Evolutionary conservation across 2,329 filamentous ascomycete species (phyloP).

Genomic region (Diplodia sapinea): DNA sequence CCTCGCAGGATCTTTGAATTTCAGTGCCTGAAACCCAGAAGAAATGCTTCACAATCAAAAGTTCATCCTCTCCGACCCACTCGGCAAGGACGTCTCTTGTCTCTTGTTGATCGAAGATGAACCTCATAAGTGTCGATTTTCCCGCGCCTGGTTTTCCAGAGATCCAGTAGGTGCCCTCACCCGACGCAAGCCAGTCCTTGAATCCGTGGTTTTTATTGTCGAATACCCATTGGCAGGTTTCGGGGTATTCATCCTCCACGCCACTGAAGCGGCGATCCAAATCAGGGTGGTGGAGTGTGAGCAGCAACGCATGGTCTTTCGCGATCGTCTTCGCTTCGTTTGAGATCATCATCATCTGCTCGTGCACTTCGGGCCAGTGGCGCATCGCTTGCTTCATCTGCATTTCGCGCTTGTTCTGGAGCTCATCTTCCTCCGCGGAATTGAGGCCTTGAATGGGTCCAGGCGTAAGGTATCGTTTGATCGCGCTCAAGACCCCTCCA

Average conservation of each 20-base stretch:
- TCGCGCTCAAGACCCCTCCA: no score
- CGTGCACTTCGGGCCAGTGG: not conserved
- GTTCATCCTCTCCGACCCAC: no score
- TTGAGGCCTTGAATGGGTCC: not conserved
- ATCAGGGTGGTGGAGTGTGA: not conserved
- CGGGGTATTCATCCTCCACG: not conserved
- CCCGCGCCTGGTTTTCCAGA: slow-evolving; percentile 40
- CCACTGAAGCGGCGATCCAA: not conserved
- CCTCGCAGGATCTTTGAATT: no score
- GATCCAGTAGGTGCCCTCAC: no score
- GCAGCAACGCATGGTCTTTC: not conserved
- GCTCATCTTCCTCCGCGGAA: not conserved
- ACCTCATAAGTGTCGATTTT: slow-evolving; percentile 37
- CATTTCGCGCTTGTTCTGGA: not conserved
- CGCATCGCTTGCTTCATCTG: not conserved
- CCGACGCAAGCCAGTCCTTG: no score
- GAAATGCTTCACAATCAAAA: no score
- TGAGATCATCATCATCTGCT: not conserved
- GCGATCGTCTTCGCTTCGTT: not conserved
- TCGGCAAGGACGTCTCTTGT: no score
- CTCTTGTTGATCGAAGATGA: no score
- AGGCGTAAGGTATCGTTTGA: no score
- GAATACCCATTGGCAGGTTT: slow-evolving; percentile 18
- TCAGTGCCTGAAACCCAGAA: no score
- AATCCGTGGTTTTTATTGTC: slow-evolving; percentile 1